Evolutionary conservation across 192 early-diverging fungal species (phyloP), one percentile per base, ranked within the genome.

Genomic region (Entrophospora sp.): DNA sequence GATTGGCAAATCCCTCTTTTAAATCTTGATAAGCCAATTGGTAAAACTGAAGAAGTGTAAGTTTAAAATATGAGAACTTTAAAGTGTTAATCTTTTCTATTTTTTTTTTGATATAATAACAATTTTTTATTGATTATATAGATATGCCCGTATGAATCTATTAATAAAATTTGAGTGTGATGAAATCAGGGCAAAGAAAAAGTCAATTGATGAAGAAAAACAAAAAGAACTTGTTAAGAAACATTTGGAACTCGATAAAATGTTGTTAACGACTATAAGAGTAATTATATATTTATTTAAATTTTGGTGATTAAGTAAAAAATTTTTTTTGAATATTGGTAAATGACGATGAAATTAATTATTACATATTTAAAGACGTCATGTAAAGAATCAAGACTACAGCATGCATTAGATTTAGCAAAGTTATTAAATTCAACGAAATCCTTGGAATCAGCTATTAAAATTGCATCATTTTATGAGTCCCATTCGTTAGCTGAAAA

Each of bases 401-500:
- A 93, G 67, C 82, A 91, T 8, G 91, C 89, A 0, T 66, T 95
- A 35, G 96, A 96, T 71, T 67, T 98, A 52, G 75, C 83, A 12
- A 73, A 70, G 10, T 78, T 83, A 71, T 75, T 96, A 16, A 74
- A 75, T 40, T 71, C 75, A 20, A 55, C 86, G n/a, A 66, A 69
- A 37, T 87, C 92, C 0, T 75, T 98, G 64, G 90, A 95, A 45
- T 85, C 82, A 0, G 93, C 91, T 3, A 78, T 96, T 49, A 88
- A 91, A 70, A 85, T 97, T 70, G 94, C 95, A 0, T 71, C 85
- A 6, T 71, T 78, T 64, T 72, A 87, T 64, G 79, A 83, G 53
- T 76, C 83, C 40, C 74, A 84, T 3, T 73, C 66, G 10, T 72
- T 97, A 38, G 93, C 91, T 31, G 92, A 97, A 55, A 81, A 87